These are phyloP conservation scores for Zygosaccharomyces gambellarensis DNA, from an alignment of 805 yeast genomes.

Conservation along the genomic window DNA sequence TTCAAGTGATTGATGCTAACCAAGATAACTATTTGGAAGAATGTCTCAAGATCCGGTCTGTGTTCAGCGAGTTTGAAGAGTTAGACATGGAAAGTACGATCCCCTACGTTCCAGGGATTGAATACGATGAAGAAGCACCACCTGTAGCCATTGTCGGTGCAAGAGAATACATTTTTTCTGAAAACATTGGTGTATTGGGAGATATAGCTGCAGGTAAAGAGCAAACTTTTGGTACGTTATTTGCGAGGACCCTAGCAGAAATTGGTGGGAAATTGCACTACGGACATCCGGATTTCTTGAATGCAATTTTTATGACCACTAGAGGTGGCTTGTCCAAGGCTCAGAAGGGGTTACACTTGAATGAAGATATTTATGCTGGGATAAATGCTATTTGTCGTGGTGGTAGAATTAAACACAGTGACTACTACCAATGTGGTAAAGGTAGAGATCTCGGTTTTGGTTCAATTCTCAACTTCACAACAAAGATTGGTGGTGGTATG, in stretches of 20 bases:
- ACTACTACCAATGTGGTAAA: slow-evolving; percentile 93
- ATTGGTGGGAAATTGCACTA: slow-evolving; percentile 93
- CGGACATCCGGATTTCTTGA: slow-evolving; percentile 94
- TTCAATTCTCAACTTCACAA: slow-evolving; percentile 86
- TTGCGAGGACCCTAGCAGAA: slow-evolving; percentile 88
- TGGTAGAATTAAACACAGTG: slow-evolving; percentile 92
- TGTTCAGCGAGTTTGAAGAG: slow-evolving; percentile 89
- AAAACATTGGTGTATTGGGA: slow-evolving; percentile 86
- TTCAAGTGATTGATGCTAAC: slow-evolving; percentile 92
- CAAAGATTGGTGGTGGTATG: slow-evolving; percentile 98
- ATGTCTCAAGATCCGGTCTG: slow-evolving; percentile 83
- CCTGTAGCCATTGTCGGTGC: slow-evolving; percentile 95
- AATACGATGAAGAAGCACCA: slow-evolving; percentile 41
- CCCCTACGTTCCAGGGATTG: slow-evolving; percentile 58
- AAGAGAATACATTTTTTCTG: slow-evolving; percentile 90
- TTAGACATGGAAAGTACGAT: slow-evolving; percentile 46
- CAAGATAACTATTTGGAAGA: slow-evolving; percentile 95
- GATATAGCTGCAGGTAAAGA: slow-evolving; percentile 98
- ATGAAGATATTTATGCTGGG: slow-evolving; percentile 95
- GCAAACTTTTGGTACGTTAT: slow-evolving; percentile 93
- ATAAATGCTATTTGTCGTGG: slow-evolving; percentile 87
- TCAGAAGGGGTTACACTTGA: slow-evolving; percentile 85
- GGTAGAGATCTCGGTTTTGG: slow-evolving; percentile 94
- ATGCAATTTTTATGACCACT: slow-evolving; percentile 87
- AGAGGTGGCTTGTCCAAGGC: slow-evolving; percentile 96